A percentile compares a stretch with the other conserved stretches of the same genome.
phyloP scores from a whole-genome alignment of 1,284 basidiomycete genomes.

The Ceratobasidium sp. region DNA sequence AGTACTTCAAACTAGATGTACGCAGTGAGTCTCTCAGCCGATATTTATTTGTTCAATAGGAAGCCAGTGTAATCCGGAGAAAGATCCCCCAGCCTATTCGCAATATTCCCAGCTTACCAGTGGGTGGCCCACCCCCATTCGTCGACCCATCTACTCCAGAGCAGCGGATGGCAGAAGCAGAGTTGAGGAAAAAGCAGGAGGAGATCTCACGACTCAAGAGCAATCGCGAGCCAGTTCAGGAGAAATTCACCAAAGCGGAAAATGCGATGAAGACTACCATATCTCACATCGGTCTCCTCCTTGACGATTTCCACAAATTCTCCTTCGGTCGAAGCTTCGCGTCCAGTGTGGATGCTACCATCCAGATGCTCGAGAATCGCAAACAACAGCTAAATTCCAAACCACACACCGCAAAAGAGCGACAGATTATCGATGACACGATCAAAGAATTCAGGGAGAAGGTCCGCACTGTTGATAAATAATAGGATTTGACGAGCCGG shows the following conservation, averaged over 20 bases:
- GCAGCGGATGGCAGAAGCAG: no score
- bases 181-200: no score
- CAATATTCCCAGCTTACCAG: no score
- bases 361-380: constrained; percentile 11
- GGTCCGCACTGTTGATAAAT: background rate
- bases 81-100: no score
- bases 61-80: no score
- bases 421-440: background rate
- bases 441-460: background rate
- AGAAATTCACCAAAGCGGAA: background rate
- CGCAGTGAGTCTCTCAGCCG: no score
- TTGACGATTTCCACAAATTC: background rate
- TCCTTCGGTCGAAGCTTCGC: constrained; percentile 2
- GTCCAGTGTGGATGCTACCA: background rate
- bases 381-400: constrained; percentile 65
- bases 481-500: background rate
- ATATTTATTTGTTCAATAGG: no score
- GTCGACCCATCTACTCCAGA: no score
- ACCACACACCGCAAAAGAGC: background rate
- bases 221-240: background rate
- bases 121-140: no score
- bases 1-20: no score
- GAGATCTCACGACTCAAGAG: background rate
- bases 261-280: background rate
- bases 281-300: background rate